Evolutionary conservation across 495 filamentous ascomycete species (phyloP).

Genomic region (Hypoxylon crocopeplum): DNA sequence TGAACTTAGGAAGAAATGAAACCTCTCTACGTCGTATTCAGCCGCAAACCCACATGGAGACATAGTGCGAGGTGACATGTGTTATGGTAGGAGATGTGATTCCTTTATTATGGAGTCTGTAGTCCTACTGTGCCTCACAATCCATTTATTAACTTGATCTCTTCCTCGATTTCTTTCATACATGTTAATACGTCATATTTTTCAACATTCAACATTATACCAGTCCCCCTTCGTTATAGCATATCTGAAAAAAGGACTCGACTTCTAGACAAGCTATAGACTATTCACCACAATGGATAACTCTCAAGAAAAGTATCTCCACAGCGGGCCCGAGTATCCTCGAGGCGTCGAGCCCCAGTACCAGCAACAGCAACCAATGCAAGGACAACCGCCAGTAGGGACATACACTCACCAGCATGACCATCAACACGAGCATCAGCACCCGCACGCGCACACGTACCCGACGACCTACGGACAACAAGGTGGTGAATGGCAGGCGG

Average conservation of each 20-base stretch:
- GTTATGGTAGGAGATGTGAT: too few species aligned
- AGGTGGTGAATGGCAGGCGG: constrained; percentile 44
- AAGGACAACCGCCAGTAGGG: constrained; percentile 15
- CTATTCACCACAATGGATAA: constrained; percentile 25
- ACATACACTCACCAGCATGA: constrained; percentile 1
- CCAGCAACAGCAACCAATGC: constrained; percentile 17
- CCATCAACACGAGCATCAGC: neutral
- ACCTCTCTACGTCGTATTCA: too few species aligned
- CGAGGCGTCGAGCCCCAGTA: constrained; percentile 15
- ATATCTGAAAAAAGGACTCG: too few species aligned
- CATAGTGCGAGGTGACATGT: too few species aligned
- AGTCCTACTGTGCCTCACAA: too few species aligned
- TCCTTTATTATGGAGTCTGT: too few species aligned
- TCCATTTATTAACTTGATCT: too few species aligned
- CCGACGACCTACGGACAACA: constrained; percentile 22
- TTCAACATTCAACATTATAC: too few species aligned
- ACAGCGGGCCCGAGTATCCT: constrained; percentile 17
- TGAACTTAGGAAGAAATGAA: constrained; percentile 3
- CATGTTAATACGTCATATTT: too few species aligned
- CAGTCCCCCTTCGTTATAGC: too few species aligned
- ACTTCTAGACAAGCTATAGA: too few species aligned
- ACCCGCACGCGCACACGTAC: neutral
- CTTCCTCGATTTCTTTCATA: too few species aligned
- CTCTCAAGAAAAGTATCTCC: constrained; percentile 24
- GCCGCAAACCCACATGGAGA: constrained; percentile 3